Percentiles rank a stretch among this genome's conserved stretches.
Conservation (phyloP, 164 flowering plant genomes). For the Houttuynia cordata region DNA sequence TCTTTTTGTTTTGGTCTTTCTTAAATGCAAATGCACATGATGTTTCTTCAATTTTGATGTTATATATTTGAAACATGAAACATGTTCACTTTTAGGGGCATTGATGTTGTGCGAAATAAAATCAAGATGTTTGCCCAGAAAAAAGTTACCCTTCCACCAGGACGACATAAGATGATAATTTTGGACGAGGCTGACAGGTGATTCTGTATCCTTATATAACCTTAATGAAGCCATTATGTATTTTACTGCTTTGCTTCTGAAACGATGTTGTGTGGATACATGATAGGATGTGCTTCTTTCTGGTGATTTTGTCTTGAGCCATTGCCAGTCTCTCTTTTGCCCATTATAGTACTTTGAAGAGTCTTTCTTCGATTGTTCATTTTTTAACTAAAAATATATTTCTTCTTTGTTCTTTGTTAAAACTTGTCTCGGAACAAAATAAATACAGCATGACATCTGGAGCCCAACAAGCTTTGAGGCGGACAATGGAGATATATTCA, state of each 20-base stretch:
- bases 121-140: slow-evolving; percentile 99
- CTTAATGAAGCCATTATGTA: neutral
- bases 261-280: neutral
- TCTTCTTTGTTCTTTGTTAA: neutral
- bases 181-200: slow-evolving; percentile 98
- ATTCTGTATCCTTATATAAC: neutral
- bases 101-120: slow-evolving; percentile 97
- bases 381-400: too few species aligned
- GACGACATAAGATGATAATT: slow-evolving; percentile 75
- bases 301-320: too few species aligned
- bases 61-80: neutral
- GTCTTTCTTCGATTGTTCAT: too few species aligned
- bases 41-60: neutral
- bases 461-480: slow-evolving; percentile 96
- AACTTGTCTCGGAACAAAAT: too few species aligned
- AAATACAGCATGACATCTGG: slow-evolving; percentile 88
- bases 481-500: slow-evolving; percentile 97
- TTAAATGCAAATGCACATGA: neutral
- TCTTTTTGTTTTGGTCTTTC: neutral
- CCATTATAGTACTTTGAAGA: too few species aligned
- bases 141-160: slow-evolving; percentile 90
- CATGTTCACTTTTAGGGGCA: slow-evolving; percentile 41
- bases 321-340: too few species aligned
- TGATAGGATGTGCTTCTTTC: too few species aligned
- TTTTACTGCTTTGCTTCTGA: neutral